Evolutionary conservation across 1,139 yeast species (phyloP).

Genomic region (Petasospora fabianii): DNA sequence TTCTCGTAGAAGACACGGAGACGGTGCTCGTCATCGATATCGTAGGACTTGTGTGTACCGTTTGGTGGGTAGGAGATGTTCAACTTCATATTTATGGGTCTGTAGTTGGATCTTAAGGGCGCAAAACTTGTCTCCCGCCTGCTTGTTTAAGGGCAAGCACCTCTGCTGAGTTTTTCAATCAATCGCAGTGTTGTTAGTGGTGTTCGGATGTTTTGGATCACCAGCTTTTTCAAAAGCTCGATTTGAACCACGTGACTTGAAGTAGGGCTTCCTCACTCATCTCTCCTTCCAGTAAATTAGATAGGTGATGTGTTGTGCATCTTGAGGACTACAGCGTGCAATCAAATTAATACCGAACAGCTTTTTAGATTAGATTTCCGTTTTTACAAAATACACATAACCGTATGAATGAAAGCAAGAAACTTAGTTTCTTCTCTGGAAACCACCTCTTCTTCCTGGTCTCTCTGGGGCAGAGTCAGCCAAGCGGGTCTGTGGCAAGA

Average conservation of each 20-base stretch:
- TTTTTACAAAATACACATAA: slow-evolving; percentile 25
- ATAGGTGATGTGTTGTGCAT: not conserved
- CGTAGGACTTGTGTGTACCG: slow-evolving; percentile 98
- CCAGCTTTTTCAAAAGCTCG: not conserved
- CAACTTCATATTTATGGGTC: slow-evolving; percentile 54
- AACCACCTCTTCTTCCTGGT: slow-evolving; percentile 56
- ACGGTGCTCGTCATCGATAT: slow-evolving; percentile 98
- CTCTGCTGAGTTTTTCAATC: not conserved
- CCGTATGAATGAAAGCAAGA: slow-evolving; percentile 12
- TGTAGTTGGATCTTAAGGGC: not conserved
- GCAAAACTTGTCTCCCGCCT: no score
- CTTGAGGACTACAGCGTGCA: not conserved
- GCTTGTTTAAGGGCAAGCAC: not conserved
- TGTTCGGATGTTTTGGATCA: not conserved
- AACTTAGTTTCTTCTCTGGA: slow-evolving; percentile 29
- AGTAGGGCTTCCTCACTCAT: not conserved
- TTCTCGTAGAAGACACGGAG: slow-evolving; percentile 98
- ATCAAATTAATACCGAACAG: not conserved
- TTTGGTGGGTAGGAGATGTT: slow-evolving; percentile 99
- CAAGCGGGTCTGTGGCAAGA: slow-evolving; percentile 98
- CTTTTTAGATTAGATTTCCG: slow-evolving; percentile 8
- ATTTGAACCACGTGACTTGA: not conserved
- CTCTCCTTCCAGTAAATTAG: not conserved
- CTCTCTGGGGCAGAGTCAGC: slow-evolving; percentile 89
- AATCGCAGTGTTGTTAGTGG: no score